Percentiles rank a stretch among this genome's conserved stretches.
These are phyloP conservation scores for Fistulinella cinereoalba DNA, from an alignment of 1,284 basidiomycete species.

Conservation along the genomic window DNA sequence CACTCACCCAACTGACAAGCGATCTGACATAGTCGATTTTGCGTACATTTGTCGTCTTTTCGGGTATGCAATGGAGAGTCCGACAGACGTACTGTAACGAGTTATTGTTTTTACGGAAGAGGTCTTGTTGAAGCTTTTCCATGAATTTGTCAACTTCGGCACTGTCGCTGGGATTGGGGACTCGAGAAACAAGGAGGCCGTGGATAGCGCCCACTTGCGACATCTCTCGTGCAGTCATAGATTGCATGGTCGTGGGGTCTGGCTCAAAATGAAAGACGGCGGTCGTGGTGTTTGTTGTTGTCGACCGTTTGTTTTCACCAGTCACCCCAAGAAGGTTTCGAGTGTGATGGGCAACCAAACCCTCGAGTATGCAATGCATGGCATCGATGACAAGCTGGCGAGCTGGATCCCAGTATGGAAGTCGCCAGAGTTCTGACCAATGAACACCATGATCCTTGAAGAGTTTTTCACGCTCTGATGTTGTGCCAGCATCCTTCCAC, in stretches of 20 bases:
- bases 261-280: slow-evolving; percentile 1
- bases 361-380: slow-evolving; percentile 21
- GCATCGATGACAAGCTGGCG: slow-evolving; percentile 13
- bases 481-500: slow-evolving; percentile 9
- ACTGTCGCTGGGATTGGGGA: not conserved
- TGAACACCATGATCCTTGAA: slow-evolving; percentile 15
- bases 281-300: not conserved
- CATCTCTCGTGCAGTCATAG: slow-evolving; percentile 5
- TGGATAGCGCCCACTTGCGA: slow-evolving; percentile 3
- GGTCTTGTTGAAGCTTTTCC: not conserved
- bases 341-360: slow-evolving; percentile 8
- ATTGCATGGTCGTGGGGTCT: not conserved
- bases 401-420: slow-evolving; percentile 21
- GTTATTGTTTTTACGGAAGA: slow-evolving; percentile 1
- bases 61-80: not conserved
- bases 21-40: slow-evolving; percentile 8
- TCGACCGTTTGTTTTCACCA: not conserved
- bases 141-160: not conserved
- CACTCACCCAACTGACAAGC: slow-evolving; percentile 10
- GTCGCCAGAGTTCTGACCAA: slow-evolving; percentile 11
- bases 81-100: slow-evolving; percentile 9
- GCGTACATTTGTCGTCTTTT: not conserved
- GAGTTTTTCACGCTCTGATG: slow-evolving; percentile 1
- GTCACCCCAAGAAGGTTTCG: slow-evolving; percentile 6
- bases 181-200: slow-evolving; percentile 1